phyloP scores from a whole-genome alignment of 2,329 filamentous ascomycete genomes.

The Cadophora malorum region DNA sequence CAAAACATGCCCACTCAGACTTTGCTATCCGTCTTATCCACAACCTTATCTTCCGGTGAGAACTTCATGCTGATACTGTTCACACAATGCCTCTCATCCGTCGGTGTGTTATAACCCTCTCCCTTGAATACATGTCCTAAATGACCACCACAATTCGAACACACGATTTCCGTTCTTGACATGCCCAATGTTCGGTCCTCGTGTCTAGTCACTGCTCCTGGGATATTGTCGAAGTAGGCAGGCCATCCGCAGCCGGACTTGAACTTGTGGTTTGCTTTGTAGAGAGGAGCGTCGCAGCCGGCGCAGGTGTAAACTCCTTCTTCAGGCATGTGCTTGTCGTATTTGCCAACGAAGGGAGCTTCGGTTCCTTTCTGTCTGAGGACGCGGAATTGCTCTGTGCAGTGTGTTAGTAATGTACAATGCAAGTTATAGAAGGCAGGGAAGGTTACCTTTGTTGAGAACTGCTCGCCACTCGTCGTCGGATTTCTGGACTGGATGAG shows the following conservation, averaged over 20 bases:
- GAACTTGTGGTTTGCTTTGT: slow-evolving; percentile 95
- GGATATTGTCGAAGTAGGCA: slow-evolving; percentile 94
- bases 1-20: slow-evolving; percentile 32
- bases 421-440: neutral
- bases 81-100: slow-evolving; percentile 96
- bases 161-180: slow-evolving; percentile 90
- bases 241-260: slow-evolving; percentile 97
- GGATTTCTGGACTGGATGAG: slow-evolving; percentile 80
- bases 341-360: slow-evolving; percentile 77
- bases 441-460: slow-evolving; percentile 66
- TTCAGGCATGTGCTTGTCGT: slow-evolving; percentile 82
- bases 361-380: slow-evolving; percentile 94
- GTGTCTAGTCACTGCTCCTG: slow-evolving; percentile 85
- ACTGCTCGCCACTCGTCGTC: slow-evolving; percentile 90
- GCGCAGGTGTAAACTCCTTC: slow-evolving; percentile 86
- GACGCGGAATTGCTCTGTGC: slow-evolving; percentile 89
- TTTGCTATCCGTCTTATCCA: slow-evolving; percentile 49
- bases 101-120: slow-evolving; percentile 82
- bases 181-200: slow-evolving; percentile 81
- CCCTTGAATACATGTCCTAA: slow-evolving; percentile 92
- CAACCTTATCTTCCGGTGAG: slow-evolving; percentile 65
- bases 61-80: slow-evolving; percentile 94
- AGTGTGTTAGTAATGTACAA: slow-evolving; percentile 43
- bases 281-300: slow-evolving; percentile 85
- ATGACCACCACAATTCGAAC: slow-evolving; percentile 92